A percentile compares a stretch with the other conserved stretches of the same genome.
These are phyloP conservation scores for Polytrichum formosum DNA, from an alignment of 225 moss, liverwort and hornwort species.

Conservation along the genomic window DNA sequence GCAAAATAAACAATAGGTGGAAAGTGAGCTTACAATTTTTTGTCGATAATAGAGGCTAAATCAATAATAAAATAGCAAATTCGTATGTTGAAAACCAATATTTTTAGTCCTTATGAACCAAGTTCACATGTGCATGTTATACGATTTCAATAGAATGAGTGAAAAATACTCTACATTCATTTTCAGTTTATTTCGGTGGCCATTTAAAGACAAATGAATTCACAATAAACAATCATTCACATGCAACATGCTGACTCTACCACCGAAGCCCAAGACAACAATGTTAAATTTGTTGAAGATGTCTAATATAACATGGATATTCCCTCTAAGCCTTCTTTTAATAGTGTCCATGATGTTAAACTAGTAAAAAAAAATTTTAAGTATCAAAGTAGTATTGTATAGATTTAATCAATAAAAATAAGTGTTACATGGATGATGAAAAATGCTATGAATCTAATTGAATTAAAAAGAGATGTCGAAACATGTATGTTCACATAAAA, in stretches of 20 bases:
- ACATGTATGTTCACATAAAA: no score
- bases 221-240: not conserved
- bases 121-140: not conserved
- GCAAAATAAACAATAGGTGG: not conserved
- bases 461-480: no score
- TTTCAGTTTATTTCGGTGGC: not conserved
- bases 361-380: no score
- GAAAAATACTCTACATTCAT: not conserved
- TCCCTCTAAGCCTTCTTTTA: no score
- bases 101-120: not conserved
- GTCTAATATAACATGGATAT: no score
- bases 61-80: not conserved
- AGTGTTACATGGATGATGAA: no score
- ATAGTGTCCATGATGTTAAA: no score
- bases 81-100: not conserved
- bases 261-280: not conserved
- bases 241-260: not conserved
- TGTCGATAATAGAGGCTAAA: not conserved
- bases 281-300: not conserved
- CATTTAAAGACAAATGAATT: not conserved
- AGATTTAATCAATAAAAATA: no score
- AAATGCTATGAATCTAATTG: no score
- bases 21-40: not conserved
- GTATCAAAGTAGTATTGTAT: no score
- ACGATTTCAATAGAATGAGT: not conserved